Evolutionary conservation across 352 stramenopile species (phyloP).

Genomic region (Pythium oligandrum): DNA sequence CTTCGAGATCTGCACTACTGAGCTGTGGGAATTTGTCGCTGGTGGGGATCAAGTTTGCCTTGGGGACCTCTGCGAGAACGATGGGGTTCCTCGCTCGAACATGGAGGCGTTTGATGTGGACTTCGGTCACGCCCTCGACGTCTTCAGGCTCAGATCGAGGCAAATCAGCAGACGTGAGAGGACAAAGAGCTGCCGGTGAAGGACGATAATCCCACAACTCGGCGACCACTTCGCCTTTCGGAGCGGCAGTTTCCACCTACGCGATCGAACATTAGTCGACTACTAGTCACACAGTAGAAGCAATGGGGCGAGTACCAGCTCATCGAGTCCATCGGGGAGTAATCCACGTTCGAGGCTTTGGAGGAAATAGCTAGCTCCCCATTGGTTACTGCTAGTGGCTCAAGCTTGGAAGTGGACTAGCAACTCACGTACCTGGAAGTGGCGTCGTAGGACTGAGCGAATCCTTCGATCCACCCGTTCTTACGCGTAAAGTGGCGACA

Average conservation of each 20-base stretch:
- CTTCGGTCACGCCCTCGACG: too few species aligned
- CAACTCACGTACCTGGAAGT: slow-evolving; percentile 37
- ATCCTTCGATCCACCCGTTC: slow-evolving; percentile 52
- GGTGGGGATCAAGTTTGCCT: slow-evolving; percentile 2
- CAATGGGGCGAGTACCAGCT: slow-evolving; percentile 29
- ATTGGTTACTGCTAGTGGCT: not conserved
- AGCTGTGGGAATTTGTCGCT: slow-evolving; percentile 23
- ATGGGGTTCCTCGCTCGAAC: slow-evolving; percentile 11
- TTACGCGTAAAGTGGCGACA: slow-evolving; percentile 54
- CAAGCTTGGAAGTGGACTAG: too few species aligned
- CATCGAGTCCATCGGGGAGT: slow-evolving; percentile 47
- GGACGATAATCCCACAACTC: slow-evolving; percentile 22
- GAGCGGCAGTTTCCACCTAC: slow-evolving; percentile 9
- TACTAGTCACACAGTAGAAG: too few species aligned
- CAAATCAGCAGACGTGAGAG: slow-evolving; percentile 19
- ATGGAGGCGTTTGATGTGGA: slow-evolving; percentile 6
- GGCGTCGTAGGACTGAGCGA: slow-evolving; percentile 66
- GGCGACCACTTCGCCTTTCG: slow-evolving; percentile 3
- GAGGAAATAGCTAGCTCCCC: slow-evolving; percentile 47
- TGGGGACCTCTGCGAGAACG: slow-evolving; percentile 6
- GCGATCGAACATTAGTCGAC: not conserved
- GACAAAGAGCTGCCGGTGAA: slow-evolving; percentile 14
- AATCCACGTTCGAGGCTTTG: slow-evolving; percentile 44
- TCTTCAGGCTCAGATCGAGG: not conserved
- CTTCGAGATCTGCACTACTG: slow-evolving; percentile 16